A percentile compares a stretch with the other conserved stretches of the same genome.
Evolutionary conservation across 352 stramenopile species (phyloP).

Genomic region (Thalassiosira exigua): DNA sequence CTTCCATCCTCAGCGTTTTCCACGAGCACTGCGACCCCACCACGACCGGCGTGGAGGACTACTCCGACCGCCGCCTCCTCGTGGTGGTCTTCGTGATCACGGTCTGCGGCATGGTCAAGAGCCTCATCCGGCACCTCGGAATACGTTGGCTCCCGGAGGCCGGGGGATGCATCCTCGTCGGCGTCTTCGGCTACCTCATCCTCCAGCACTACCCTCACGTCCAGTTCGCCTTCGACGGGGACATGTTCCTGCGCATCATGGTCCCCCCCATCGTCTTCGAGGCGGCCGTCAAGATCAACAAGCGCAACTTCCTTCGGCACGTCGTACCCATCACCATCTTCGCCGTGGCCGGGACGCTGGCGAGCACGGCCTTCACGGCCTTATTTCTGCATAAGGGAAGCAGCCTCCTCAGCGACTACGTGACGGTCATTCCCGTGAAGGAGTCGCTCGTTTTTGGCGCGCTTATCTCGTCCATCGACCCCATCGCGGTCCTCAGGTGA

Average conservation of each 20-base stretch:
- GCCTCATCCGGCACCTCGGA: conserved; percentile 81
- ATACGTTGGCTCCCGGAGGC: conserved; percentile 83
- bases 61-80: conserved; percentile 74
- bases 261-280: conserved; percentile 85
- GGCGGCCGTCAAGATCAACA: conserved; percentile 84
- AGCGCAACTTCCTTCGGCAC: conserved; percentile 75
- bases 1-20: conserved; percentile 81
- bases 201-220: conserved; percentile 71
- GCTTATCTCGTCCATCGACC: conserved; percentile 88
- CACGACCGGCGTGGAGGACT: conserved; percentile 68
- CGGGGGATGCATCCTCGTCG: conserved; percentile 81
- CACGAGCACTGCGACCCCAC: conserved; percentile 82
- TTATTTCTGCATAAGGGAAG: conserved; percentile 69
- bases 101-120: conserved; percentile 83
- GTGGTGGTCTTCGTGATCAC: conserved; percentile 82
- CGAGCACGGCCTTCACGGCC: conserved; percentile 70
- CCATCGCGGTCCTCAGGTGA: conserved; percentile 87
- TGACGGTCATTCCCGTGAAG: conserved; percentile 68
- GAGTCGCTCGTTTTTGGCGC: conserved; percentile 84
- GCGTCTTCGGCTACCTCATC: conserved; percentile 70
- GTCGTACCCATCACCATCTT: conserved; percentile 82
- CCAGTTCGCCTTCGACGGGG: conserved; percentile 80
- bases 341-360: conserved; percentile 75
- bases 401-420: conserved; percentile 31
- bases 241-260: conserved; percentile 84